Evolutionary conservation across 2,329 filamentous ascomycete genomes (phyloP).

Genomic region (Colletotrichum siamense): DNA sequence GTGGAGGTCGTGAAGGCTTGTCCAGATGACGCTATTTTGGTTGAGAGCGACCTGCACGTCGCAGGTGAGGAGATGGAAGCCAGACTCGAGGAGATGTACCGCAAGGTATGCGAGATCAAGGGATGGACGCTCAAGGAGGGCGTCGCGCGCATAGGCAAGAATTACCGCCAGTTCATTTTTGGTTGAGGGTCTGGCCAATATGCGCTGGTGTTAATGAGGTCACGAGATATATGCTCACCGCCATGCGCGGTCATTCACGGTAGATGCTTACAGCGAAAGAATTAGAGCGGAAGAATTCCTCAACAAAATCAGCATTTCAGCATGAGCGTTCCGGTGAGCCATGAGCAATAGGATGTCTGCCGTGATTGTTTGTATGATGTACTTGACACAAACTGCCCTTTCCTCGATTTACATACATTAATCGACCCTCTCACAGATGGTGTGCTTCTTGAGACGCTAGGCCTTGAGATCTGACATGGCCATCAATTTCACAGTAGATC

Average conservation of each 20-base stretch:
- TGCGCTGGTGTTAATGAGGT: neutral
- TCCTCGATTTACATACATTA: neutral
- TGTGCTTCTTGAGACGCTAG: neutral
- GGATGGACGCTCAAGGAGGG: slow-evolving; percentile 80
- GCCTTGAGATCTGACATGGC: neutral
- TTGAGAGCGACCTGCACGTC: slow-evolving; percentile 89
- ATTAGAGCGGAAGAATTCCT: neutral
- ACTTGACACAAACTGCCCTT: neutral
- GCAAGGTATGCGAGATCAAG: slow-evolving; percentile 79
- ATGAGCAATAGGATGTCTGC: neutral
- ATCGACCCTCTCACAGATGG: neutral
- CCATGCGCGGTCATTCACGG: neutral
- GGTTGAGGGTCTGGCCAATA: slow-evolving; percentile 45
- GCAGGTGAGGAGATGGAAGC: slow-evolving; percentile 84
- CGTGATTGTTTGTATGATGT: neutral
- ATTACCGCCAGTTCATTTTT: slow-evolving; percentile 81
- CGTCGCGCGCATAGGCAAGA: slow-evolving; percentile 68
- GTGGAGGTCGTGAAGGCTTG: slow-evolving; percentile 72
- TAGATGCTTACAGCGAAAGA: neutral
- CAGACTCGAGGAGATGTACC: slow-evolving; percentile 75
- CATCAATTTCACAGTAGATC: neutral
- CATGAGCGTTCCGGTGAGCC: neutral
- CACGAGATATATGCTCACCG: neutral
- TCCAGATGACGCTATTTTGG: slow-evolving; percentile 78
- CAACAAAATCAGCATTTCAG: neutral